These are phyloP conservation scores for Neostapfia colusana DNA, from an alignment of 176 grass and related monocot species.

Conservation along the genomic window DNA sequence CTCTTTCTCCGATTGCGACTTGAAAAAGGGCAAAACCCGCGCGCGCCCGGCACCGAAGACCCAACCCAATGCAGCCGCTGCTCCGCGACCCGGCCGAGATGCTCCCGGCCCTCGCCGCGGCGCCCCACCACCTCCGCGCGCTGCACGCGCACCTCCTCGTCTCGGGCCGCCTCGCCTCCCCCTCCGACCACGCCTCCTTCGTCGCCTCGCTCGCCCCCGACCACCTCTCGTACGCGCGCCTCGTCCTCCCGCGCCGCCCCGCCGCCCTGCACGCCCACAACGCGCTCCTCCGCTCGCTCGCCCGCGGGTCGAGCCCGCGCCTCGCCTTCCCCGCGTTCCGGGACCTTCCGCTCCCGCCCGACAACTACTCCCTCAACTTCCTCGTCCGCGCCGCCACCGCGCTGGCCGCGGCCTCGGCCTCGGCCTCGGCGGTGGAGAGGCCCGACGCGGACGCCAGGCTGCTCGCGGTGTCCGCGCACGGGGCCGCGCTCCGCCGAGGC, in stretches of 20 bases:
- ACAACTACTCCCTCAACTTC: slow-evolving; percentile 64
- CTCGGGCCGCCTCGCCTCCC: slow-evolving; percentile 41
- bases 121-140: slow-evolving; percentile 32
- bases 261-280: slow-evolving; percentile 50
- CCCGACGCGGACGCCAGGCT: background rate
- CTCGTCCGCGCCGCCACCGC: slow-evolving; percentile 56
- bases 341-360: slow-evolving; percentile 56
- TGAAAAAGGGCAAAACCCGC: background rate
- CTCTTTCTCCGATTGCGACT: background rate
- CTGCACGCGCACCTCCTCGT: slow-evolving; percentile 67
- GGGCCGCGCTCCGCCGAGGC: slow-evolving; percentile 46
- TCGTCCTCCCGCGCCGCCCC: slow-evolving; percentile 42
- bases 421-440: background rate
- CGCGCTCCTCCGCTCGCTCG: slow-evolving; percentile 54
- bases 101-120: slow-evolving; percentile 33
- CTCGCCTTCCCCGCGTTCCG: slow-evolving; percentile 53
- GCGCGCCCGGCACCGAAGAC: background rate
- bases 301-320: slow-evolving; percentile 35
- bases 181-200: slow-evolving; percentile 29
- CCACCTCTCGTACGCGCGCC: slow-evolving; percentile 50
- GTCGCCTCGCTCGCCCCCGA: slow-evolving; percentile 34
- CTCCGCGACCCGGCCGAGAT: slow-evolving; percentile 19
- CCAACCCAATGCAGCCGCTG: slow-evolving; percentile 1
- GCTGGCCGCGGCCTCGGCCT: background rate
- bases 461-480: slow-evolving; percentile 47